phyloP scores from a whole-genome alignment of 768 basidiomycete species.

The Leucosporidium creatinivorum region DNA sequence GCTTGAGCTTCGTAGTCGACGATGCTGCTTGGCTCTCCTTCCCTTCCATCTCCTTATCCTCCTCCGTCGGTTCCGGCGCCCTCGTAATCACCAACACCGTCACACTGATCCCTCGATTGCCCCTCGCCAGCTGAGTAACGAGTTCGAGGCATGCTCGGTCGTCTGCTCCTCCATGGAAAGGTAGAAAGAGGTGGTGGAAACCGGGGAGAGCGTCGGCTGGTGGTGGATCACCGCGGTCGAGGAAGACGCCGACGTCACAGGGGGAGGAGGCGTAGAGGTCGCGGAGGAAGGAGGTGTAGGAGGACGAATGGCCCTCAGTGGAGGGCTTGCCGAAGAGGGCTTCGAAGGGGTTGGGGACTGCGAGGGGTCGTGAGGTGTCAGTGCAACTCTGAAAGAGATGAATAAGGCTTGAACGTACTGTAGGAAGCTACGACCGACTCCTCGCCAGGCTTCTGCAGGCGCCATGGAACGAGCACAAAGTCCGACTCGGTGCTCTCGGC shows the following conservation, averaged over 20 bases:
- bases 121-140: conserved; percentile 69
- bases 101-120: conserved; percentile 59
- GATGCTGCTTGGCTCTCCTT: conserved; percentile 22
- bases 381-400: conserved; percentile 42
- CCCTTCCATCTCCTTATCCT: conserved; percentile 1
- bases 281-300: conserved; percentile 76
- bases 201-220: conserved; percentile 8
- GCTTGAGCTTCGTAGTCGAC: conserved; percentile 31
- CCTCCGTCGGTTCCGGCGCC: conserved; percentile 20
- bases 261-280: conserved; percentile 65
- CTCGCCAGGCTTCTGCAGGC: conserved; percentile 44
- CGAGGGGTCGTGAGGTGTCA: conserved; percentile 11
- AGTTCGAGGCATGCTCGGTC: conserved; percentile 77
- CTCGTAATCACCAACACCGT: conserved; percentile 59
- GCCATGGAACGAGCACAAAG: conserved; percentile 81
- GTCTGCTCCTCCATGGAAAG: conserved; percentile 92
- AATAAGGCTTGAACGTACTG: not conserved
- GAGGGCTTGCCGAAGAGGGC: conserved; percentile 57
- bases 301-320: conserved; percentile 34
- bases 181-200: conserved; percentile 60
- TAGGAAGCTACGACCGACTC: conserved; percentile 8
- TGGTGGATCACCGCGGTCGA: conserved; percentile 56
- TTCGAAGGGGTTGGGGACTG: conserved; percentile 61
- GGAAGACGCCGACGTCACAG: conserved; percentile 73
- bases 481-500: conserved; percentile 52